Evolutionary conservation across 2,329 filamentous ascomycete genomes (phyloP).

Genomic region (Trichophyton benhamiae): DNA sequence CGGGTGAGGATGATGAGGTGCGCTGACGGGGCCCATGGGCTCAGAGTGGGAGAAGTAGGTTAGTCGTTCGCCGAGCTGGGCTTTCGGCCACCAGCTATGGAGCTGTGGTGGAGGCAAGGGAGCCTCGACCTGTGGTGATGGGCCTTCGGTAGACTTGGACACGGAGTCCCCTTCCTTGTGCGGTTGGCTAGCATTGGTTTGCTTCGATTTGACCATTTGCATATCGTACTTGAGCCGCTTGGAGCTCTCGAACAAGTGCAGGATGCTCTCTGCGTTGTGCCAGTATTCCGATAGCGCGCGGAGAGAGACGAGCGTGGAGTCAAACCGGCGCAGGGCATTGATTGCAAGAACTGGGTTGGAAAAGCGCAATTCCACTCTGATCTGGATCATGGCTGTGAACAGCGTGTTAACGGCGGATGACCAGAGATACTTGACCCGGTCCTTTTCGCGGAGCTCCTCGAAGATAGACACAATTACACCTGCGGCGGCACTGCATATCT

Average conservation of each 20-base stretch:
- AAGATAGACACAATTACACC: conserved; percentile 36
- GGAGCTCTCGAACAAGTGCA: conserved; percentile 34
- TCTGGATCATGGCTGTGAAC: conserved; percentile 38
- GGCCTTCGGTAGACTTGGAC: conserved; percentile 3
- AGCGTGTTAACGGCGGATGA: conserved; percentile 34
- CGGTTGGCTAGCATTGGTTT: conserved; percentile 16
- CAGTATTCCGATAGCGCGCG: conserved; percentile 33
- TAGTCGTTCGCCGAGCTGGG: conserved; percentile 9
- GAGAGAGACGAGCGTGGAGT: conserved; percentile 32
- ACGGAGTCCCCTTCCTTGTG: conserved; percentile 6
- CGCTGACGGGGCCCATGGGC: conserved; percentile 3
- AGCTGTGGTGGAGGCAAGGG: conserved; percentile 6
- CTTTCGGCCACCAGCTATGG: conserved; percentile 5
- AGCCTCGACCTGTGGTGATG: conserved; percentile 7
- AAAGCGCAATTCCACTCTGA: conserved; percentile 35
- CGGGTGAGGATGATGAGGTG: background rate
- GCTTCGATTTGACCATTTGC: conserved; percentile 26
- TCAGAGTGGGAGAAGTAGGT: conserved; percentile 10
- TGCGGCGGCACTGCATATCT: conserved; percentile 35
- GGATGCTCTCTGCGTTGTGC: conserved; percentile 32
- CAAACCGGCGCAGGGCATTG: conserved; percentile 34
- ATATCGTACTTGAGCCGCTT: conserved; percentile 33
- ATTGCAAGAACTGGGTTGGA: conserved; percentile 36
- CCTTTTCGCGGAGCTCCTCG: conserved; percentile 32
- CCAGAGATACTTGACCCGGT: conserved; percentile 33